Evolutionary conservation across 306 rosid species (phyloP).

Genomic region (Albizia julibrissin): DNA sequence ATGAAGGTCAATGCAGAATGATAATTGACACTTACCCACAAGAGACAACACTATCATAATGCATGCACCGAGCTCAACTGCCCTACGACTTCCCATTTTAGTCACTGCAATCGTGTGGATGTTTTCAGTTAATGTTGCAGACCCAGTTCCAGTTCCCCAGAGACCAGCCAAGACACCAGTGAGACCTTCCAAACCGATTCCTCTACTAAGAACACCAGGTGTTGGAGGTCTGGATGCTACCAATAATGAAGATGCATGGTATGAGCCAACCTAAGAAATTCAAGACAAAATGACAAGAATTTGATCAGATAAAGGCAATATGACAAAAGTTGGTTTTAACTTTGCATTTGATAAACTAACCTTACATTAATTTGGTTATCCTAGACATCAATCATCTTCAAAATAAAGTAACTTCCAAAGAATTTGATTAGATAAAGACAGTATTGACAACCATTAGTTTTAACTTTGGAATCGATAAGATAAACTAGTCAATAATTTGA

Average conservation of each 20-base stretch:
- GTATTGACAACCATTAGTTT: not conserved
- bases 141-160: slow-evolving; percentile 99
- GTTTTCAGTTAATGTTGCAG: slow-evolving; percentile 90
- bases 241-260: slow-evolving; percentile 93
- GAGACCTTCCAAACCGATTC: slow-evolving; percentile 95
- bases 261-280: slow-evolving; percentile 84
- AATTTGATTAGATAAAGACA: not conserved
- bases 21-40: slow-evolving; percentile 60
- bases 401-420: not conserved
- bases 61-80: slow-evolving; percentile 93
- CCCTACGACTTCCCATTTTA: slow-evolving; percentile 98
- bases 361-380: not conserved
- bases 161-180: slow-evolving; percentile 92
- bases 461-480: not conserved
- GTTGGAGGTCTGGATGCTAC: slow-evolving; percentile 99
- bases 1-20: slow-evolving; percentile 32
- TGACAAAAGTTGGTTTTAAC: not conserved
- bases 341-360: not conserved
- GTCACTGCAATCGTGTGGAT: slow-evolving; percentile 97
- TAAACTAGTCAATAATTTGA: not conserved
- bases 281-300: slow-evolving; percentile 41
- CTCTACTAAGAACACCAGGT: slow-evolving; percentile 92
- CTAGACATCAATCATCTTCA: not conserved
- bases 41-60: slow-evolving; percentile 83
- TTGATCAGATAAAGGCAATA: slow-evolving; percentile 18